Evolutionary conservation across 257 asterid genomes (phyloP).

Genomic region (Nicotiana obtusifolia): DNA sequence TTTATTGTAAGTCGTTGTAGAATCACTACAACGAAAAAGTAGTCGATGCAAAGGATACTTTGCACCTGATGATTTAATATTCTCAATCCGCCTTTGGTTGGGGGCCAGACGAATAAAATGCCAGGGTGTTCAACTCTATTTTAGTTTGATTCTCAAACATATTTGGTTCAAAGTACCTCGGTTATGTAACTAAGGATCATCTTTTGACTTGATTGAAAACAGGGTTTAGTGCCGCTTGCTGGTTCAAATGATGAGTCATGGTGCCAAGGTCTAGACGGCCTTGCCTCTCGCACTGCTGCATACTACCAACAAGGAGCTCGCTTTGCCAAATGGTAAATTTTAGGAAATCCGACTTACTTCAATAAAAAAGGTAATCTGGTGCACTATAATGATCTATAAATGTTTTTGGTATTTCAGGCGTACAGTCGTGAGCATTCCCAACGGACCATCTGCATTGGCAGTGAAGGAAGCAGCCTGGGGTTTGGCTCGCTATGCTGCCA

Average conservation of each 20-base stretch:
- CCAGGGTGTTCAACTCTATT: too few relatives aligned
- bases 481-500: conserved; percentile 11
- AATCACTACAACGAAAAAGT: too few relatives aligned
- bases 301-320: conserved; percentile 26
- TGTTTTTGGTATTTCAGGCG: conserved; percentile 4
- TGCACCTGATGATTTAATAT: too few relatives aligned
- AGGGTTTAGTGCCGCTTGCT: conserved; percentile 18
- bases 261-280: background rate
- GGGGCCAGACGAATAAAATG: too few relatives aligned
- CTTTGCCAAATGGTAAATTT: conserved; percentile 24
- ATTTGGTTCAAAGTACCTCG: too few relatives aligned
- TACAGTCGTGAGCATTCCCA: conserved; percentile 27
- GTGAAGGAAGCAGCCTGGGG: conserved; percentile 28
- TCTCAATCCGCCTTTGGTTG: too few relatives aligned
- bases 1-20: too few relatives aligned
- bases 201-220: background rate
- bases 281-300: conserved; percentile 22
- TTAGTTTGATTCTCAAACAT: too few relatives aligned
- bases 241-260: background rate
- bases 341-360: background rate
- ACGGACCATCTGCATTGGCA: conserved; percentile 25
- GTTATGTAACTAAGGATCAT: background rate
- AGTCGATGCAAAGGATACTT: too few relatives aligned
- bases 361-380: too few relatives aligned
- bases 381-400: background rate